Conservation (phyloP, 306 rosid species). For the Macrotyloma uniflorum region DNA sequence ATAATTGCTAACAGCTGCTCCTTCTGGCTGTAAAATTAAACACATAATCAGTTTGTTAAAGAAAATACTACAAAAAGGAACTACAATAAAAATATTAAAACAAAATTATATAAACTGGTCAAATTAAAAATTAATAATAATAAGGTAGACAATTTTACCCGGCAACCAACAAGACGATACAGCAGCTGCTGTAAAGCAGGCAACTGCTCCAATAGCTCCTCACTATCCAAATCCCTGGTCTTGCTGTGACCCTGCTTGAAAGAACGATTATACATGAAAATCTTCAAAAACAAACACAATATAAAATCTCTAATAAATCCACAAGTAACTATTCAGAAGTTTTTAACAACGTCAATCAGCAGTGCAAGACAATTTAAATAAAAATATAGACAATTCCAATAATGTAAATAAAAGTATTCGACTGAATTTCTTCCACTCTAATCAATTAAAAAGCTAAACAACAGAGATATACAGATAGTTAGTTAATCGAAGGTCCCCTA, state of each 20-base stretch:
- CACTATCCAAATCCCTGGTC: constrained; percentile 96
- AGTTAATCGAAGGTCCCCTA: neutral
- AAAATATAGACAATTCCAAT: neutral
- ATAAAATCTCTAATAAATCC: neutral
- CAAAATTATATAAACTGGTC: neutral
- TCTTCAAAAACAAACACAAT: constrained; percentile 7
- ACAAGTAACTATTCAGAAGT: neutral
- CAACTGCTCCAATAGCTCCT: constrained; percentile 90
- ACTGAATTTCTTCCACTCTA: neutral
- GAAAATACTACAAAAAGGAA: constrained; percentile 8
- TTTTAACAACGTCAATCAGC: constrained; percentile 12
- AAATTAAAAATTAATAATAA: neutral
- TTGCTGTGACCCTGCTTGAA: constrained; percentile 83
- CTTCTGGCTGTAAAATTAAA: constrained; percentile 84
- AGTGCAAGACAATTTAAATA: neutral
- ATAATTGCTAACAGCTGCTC: constrained; percentile 85
- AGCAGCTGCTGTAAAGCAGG: constrained; percentile 96
- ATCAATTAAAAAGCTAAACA: neutral
- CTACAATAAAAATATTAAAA: neutral
- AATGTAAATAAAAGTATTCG: neutral
- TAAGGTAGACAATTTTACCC: constrained; percentile 52
- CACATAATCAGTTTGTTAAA: constrained; percentile 36
- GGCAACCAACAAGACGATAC: constrained; percentile 89
- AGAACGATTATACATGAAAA: constrained; percentile 30
- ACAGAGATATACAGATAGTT: neutral